Conservation (phyloP, 306 rosid genomes). For the Coriaria nepalensis region DNA sequence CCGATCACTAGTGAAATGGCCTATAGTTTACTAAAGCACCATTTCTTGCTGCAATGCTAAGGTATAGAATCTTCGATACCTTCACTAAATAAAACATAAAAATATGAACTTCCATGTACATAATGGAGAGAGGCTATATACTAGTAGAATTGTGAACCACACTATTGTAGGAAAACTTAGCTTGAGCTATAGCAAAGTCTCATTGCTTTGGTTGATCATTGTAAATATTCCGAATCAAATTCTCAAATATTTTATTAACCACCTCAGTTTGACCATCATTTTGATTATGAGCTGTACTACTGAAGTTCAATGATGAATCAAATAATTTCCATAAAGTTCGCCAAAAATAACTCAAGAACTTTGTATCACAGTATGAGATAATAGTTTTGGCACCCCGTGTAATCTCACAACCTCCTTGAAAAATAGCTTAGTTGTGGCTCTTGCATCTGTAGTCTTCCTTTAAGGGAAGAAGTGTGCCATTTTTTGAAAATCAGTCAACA, state of each 20-base stretch:
- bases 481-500: not conserved
- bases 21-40: too few relatives aligned
- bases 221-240: not conserved
- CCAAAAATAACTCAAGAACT: not conserved
- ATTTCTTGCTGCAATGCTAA: too few relatives aligned
- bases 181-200: not conserved
- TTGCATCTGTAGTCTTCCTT: not conserved
- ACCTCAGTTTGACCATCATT: not conserved
- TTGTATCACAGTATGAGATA: not conserved
- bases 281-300: not conserved
- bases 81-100: too few relatives aligned
- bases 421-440: not conserved
- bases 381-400: not conserved
- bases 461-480: not conserved
- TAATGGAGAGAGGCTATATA: too few relatives aligned
- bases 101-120: too few relatives aligned
- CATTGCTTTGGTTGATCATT: not conserved
- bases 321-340: not conserved
- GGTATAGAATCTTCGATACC: too few relatives aligned
- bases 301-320: not conserved
- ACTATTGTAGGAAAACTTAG: not conserved
- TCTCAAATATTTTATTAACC: not conserved
- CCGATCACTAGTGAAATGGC: too few relatives aligned
- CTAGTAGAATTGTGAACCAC: too few relatives aligned
- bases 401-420: not conserved